Percentiles rank a stretch among this genome's conserved stretches.
Evolutionary conservation across 2,329 filamentous ascomycete species (phyloP).

Genomic region (Pseudonectria foliicola): DNA sequence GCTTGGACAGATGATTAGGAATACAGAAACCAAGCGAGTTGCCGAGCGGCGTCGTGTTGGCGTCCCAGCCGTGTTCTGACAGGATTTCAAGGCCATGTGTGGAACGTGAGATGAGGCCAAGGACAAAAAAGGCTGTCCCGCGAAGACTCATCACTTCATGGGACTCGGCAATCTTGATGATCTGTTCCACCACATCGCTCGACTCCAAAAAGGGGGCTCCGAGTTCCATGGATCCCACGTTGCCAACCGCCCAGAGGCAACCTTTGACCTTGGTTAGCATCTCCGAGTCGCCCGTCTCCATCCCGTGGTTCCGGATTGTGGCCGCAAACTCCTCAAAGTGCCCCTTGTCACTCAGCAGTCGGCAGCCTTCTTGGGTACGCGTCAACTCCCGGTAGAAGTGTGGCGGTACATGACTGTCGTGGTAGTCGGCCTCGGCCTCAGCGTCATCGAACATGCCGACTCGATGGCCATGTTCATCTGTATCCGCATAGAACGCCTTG

Average conservation of each 20-base stretch:
- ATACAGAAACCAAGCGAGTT: conserved; percentile 82
- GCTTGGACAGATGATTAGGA: conserved; percentile 66
- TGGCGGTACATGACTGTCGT: conserved; percentile 72
- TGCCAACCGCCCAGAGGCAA: conserved; percentile 94
- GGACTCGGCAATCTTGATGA: conserved; percentile 79
- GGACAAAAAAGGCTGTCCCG: conserved; percentile 92
- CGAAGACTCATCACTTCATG: conserved; percentile 88
- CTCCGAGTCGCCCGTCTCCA: conserved; percentile 79
- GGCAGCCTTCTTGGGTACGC: conserved; percentile 85
- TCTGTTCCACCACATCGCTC: conserved; percentile 78
- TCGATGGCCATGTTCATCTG: conserved; percentile 50
- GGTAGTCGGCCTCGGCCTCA: conserved; percentile 47
- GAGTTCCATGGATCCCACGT: conserved; percentile 96
- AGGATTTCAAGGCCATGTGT: conserved; percentile 88
- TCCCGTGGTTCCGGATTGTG: conserved; percentile 80
- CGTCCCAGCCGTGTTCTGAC: conserved; percentile 86
- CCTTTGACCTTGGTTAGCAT: conserved; percentile 90
- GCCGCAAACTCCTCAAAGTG: conserved; percentile 91
- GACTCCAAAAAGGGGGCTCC: conserved; percentile 90
- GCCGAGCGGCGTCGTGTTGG: conserved; percentile 76
- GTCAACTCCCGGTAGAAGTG: conserved; percentile 97
- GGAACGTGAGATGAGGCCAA: conserved; percentile 87
- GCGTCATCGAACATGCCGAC: conserved; percentile 54
- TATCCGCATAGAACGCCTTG: conserved; percentile 67
- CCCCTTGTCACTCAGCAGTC: conserved; percentile 81